Base-by-base conservation (phyloP, 2,329 filamentous ascomycete genomes). In the Eutypa lata region DNA sequence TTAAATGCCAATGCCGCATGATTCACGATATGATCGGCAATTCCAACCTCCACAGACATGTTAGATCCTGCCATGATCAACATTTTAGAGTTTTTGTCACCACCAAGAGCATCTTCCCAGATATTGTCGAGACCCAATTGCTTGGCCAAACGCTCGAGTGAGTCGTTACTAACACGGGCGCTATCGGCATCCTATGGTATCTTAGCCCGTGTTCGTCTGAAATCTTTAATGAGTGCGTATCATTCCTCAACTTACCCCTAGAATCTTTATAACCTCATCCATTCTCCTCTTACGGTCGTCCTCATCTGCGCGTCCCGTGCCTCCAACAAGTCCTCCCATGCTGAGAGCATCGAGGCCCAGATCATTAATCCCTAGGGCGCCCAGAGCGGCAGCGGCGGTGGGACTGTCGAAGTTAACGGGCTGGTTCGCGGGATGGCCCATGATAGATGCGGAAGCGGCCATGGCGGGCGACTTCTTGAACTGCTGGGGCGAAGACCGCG, bases 91-190 rank as follows among this genome's bases (percentile, higher is more conserved):
- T 78, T 80, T 40, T 74, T 74, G 18, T 76, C 75, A 26, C 73
- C 73, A 18, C 72, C 71, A 28, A 74, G 75, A 43, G 70, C 75
- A 45, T 75, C 76, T 60, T 88, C 83, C 73, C 82, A 84, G 13
- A 87, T 70, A 52, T 77, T 79, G 55, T 87, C 85, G 38, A 89
- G 73, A n/a, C 87, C 88, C 50, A 87, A 77, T 51, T 83, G 78
- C 61, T 82, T 81, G 8, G 84, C 87, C 28, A 93, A 73, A 50
- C 88, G 79, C 67, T 89, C 84, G n/a, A 94, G 76, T 2, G 88
- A 88, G 28, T 88, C 84, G 63, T 90, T 87, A 60, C 88, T 90
- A 37, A 93, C 84, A 40, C 85, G 73, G 3, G 87, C 87, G 57
- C 82, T 82, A 60, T 69, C 71, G 38, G 59, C 68, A 13, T 57